Conservation (phyloP, 345 rosid species). For the Syzygium grande region DNA sequence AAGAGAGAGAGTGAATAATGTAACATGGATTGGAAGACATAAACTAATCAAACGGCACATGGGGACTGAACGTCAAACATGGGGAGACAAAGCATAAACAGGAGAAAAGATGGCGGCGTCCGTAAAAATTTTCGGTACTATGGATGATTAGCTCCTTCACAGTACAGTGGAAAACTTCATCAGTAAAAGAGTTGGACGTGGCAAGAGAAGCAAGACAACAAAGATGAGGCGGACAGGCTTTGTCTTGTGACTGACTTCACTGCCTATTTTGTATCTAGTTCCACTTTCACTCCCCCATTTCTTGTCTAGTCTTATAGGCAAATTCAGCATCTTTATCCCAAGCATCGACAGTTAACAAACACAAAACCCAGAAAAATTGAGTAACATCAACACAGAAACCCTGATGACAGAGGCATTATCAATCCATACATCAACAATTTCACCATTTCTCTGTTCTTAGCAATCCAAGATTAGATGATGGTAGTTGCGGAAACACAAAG, state of each 20-base stretch:
- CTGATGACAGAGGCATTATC: background rate
- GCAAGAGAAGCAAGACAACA: background rate
- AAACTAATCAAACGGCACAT: slow-evolving; percentile 22
- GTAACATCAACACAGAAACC: background rate
- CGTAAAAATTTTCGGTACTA: background rate
- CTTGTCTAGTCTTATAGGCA: background rate
- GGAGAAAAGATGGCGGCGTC: background rate
- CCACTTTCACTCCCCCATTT: background rate
- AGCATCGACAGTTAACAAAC: background rate
- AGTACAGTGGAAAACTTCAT: background rate
- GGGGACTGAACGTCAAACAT: slow-evolving; percentile 25
- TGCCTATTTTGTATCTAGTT: background rate
- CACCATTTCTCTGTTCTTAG: background rate
- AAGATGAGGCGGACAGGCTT: background rate
- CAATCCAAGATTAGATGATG: background rate
- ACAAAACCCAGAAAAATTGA: background rate
- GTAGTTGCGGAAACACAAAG: background rate
- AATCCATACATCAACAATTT: background rate
- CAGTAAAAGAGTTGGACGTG: background rate
- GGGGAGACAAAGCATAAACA: background rate
- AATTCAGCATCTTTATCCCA: background rate
- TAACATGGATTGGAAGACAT: slow-evolving; percentile 20
- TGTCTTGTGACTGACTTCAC: background rate
- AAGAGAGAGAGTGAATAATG: slow-evolving; percentile 5
- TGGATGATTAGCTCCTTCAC: background rate